A percentile compares a stretch with the other conserved stretches of the same genome.
These are phyloP conservation scores for Phytophthora chlamydospora DNA, from an alignment of 352 stramenopile species.

Conservation along the genomic window DNA sequence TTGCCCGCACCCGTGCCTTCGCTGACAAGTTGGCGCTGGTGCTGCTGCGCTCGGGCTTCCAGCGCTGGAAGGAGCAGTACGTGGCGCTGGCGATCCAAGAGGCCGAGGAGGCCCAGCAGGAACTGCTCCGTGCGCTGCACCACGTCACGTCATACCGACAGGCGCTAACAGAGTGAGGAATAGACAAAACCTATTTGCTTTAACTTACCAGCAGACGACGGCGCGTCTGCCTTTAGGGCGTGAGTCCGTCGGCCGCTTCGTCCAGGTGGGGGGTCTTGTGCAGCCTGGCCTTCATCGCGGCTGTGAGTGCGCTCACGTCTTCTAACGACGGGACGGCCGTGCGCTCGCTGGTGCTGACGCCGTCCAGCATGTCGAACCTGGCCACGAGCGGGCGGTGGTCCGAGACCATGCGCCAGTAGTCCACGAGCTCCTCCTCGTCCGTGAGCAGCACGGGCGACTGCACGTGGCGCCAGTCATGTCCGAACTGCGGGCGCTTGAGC, in stretches of 20 bases:
- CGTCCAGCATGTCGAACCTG: conserved; percentile 58
- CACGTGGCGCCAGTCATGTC: conserved; percentile 67
- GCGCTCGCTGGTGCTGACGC: conserved; percentile 4
- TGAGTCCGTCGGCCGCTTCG: conserved; percentile 34
- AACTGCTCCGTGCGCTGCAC: conserved; percentile 52
- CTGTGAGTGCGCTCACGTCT: conserved; percentile 21
- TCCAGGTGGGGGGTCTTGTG: conserved; percentile 24
- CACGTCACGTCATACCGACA: conserved; percentile 48
- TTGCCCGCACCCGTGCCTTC: conserved; percentile 33
- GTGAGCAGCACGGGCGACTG: conserved; percentile 45
- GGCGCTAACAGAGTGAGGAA: conserved; percentile 16
- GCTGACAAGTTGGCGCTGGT: conserved; percentile 25
- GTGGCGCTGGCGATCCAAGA: conserved; percentile 45
- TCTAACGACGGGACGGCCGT: conserved; percentile 23
- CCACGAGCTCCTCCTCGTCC: conserved; percentile 69
- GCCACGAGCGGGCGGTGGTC: conserved; percentile 75
- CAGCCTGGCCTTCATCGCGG: conserved; percentile 31
- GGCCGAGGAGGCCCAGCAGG: conserved; percentile 46
- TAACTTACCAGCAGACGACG: conserved; percentile 37
- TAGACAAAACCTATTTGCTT: conserved; percentile 28
- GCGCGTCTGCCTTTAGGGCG: conserved; percentile 22
- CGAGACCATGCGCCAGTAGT: conserved; percentile 88
- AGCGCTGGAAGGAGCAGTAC: conserved; percentile 59
- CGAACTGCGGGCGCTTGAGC: conserved; percentile 81
- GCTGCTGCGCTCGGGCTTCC: conserved; percentile 41